A percentile compares a stretch with the other conserved stretches of the same genome.
These are phyloP conservation scores for Rhizophora mangle DNA, from an alignment of 345 rosid genomes.

Conservation along the genomic window DNA sequence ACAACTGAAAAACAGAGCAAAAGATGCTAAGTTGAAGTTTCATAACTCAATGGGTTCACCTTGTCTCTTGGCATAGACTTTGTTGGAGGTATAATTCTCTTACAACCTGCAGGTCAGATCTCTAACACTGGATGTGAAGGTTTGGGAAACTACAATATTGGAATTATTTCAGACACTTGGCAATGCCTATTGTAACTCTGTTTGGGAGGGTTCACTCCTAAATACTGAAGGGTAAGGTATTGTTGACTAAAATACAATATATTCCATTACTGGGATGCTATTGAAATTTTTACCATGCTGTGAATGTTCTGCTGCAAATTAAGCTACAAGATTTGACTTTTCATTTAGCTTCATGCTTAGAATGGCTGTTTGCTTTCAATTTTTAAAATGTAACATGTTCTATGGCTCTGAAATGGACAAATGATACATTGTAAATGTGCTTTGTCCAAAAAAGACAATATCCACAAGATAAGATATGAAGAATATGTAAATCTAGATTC, in stretches of 20 bases:
- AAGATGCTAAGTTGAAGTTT: not conserved
- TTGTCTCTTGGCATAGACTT: not conserved
- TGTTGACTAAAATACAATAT: too few species aligned
- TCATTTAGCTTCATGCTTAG: too few species aligned
- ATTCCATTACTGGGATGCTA: too few species aligned
- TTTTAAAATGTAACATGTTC: too few species aligned
- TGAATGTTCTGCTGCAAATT: too few species aligned
- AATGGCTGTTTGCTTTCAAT: too few species aligned
- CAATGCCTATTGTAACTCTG: slow-evolving; percentile 67
- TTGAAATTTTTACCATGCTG: too few species aligned
- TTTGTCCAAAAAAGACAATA: not conserved
- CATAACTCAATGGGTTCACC: not conserved
- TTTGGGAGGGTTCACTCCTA: slow-evolving; percentile 72
- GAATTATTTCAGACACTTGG: slow-evolving; percentile 65
- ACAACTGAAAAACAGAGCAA: not conserved
- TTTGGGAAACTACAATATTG: slow-evolving; percentile 79
- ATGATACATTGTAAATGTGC: not conserved
- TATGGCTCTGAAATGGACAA: too few species aligned
- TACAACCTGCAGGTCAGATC: slow-evolving; percentile 70
- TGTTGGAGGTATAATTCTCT: slow-evolving; percentile 5
- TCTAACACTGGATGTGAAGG: slow-evolving; percentile 76
- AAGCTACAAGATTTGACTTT: too few species aligned
- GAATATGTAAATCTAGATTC: not conserved
- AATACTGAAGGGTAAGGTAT: slow-evolving; percentile 41
- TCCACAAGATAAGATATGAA: not conserved